Evolutionary conservation across 257 asterid genomes (phyloP), one percentile per base, ranked within the genome.

Genomic region (Fraxinus pennsylvanica): DNA sequence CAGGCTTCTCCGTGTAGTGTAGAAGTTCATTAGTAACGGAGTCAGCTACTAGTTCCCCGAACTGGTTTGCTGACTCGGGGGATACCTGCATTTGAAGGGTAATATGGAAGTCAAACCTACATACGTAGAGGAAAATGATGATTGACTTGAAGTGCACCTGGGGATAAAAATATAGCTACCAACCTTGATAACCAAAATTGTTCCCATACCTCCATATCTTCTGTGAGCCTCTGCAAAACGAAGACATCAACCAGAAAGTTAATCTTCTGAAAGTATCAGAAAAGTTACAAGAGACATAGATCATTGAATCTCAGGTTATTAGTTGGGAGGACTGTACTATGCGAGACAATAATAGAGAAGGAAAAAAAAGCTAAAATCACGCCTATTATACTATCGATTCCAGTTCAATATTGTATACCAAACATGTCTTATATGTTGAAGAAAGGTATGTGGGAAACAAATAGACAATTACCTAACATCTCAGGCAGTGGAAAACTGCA

Each of bases 1-100:
- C 98, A 36, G 97, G 97, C 79, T 93, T 93, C 88, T 93, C 98
- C 0, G 96, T 92, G 83, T 93, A 93, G 77, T 94, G 98, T 86
- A 94, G 66, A 63, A 94, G 86, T 74, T 94, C 98, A 6, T 90
- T 90, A 61, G 98, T 89, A 41, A 30, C 85, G 4, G 96, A 92
- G 84, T 94, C 98, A 25, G 98, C 95, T 35, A 94, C 92, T 68
- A 94, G 87, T 80, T 94, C 97, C 25, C 97, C 97, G 77, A 92
- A 94, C 84, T 90, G 91, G 87, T 52, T 85, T 47, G 98, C 98
- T 35, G 92, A 84, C 79, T 92, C 98, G 0, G 96, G 89, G 75
- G 96, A 89, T 78, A 94, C 98, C 98, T 93, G 87, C 66, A 54
- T 15, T 73, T 66, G 25, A 41, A 81, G 57, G 2, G 6, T 41